Evolutionary conservation across 202 grass and related monocot genomes (phyloP).

Genomic region (Carex arenaria): DNA sequence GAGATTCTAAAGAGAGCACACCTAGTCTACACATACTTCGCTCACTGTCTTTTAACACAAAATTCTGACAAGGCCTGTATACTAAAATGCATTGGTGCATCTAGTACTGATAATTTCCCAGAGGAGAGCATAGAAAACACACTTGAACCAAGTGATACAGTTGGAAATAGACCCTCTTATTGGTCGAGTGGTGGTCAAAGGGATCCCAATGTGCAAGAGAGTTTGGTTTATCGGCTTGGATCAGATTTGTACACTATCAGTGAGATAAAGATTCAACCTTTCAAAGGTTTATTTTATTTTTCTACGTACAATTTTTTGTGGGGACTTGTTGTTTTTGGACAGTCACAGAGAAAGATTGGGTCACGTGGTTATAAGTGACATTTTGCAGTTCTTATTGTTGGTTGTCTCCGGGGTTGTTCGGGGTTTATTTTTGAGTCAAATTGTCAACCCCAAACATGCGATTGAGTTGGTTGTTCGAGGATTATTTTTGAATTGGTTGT

Average conservation of each 20-base stretch:
- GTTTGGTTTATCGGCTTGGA: constrained; percentile 44
- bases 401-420: neutral
- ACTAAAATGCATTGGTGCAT: constrained; percentile 45
- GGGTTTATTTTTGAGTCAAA: neutral
- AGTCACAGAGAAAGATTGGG: neutral
- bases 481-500: neutral
- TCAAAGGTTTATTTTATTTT: constrained; percentile 44
- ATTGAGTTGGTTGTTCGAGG: neutral
- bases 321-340: neutral
- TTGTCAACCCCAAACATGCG: neutral
- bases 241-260: constrained; percentile 47
- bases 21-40: constrained; percentile 34
- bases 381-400: neutral
- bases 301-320: neutral
- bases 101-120: constrained; percentile 76
- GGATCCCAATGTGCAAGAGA: constrained; percentile 37
- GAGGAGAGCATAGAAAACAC: constrained; percentile 72
- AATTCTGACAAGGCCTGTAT: constrained; percentile 25
- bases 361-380: neutral
- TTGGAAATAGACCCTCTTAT: constrained; percentile 37
- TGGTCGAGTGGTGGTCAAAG: constrained; percentile 75
- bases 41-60: constrained; percentile 19
- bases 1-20: constrained; percentile 32
- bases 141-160: constrained; percentile 31
- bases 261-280: constrained; percentile 69